Conservation (phyloP, 2,329 filamentous ascomycete genomes). For the Penicillium hesseltinei region DNA sequence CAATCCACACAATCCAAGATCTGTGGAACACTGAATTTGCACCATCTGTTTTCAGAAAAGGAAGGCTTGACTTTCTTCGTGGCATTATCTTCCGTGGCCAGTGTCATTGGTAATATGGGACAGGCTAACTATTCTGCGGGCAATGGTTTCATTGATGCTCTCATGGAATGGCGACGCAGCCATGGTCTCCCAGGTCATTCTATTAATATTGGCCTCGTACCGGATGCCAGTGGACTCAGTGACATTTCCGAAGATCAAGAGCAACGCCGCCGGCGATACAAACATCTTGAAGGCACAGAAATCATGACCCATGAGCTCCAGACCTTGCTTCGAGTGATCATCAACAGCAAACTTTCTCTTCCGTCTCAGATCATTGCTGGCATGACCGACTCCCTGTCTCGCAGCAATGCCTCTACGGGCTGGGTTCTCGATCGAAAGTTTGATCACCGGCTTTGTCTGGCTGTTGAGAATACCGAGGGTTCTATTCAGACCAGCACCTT, state of each 20-base stretch:
- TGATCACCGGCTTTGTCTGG: slow-evolving; percentile 18
- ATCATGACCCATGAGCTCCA: slow-evolving; percentile 20
- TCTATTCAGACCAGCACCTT: slow-evolving; percentile 10
- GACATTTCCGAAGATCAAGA: slow-evolving; percentile 20
- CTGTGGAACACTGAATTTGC: slow-evolving; percentile 17
- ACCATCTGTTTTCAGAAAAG: slow-evolving; percentile 7
- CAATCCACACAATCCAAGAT: slow-evolving; percentile 16
- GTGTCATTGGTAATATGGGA: slow-evolving; percentile 57
- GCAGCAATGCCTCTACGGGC: slow-evolving; percentile 9
- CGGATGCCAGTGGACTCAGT: slow-evolving; percentile 22
- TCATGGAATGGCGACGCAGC: slow-evolving; percentile 19
- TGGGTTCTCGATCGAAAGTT: slow-evolving; percentile 25
- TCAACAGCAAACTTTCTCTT: slow-evolving; percentile 15
- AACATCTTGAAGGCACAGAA: slow-evolving; percentile 23
- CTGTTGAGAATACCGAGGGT: slow-evolving; percentile 1
- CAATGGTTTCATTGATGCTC: slow-evolving; percentile 36
- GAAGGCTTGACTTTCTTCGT: slow-evolving; percentile 46
- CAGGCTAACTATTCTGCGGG: slow-evolving; percentile 61
- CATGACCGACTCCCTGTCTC: slow-evolving; percentile 19
- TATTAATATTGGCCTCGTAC: slow-evolving; percentile 24
- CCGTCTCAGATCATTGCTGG: slow-evolving; percentile 22
- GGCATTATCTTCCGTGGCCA: slow-evolving; percentile 56
- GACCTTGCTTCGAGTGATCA: slow-evolving; percentile 18
- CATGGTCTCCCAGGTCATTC: slow-evolving; percentile 14
- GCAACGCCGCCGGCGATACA: slow-evolving; percentile 19